phyloP scores from a whole-genome alignment of 1,284 basidiomycete genomes.

The Cutaneotrichosporon arboriforme region DNA sequence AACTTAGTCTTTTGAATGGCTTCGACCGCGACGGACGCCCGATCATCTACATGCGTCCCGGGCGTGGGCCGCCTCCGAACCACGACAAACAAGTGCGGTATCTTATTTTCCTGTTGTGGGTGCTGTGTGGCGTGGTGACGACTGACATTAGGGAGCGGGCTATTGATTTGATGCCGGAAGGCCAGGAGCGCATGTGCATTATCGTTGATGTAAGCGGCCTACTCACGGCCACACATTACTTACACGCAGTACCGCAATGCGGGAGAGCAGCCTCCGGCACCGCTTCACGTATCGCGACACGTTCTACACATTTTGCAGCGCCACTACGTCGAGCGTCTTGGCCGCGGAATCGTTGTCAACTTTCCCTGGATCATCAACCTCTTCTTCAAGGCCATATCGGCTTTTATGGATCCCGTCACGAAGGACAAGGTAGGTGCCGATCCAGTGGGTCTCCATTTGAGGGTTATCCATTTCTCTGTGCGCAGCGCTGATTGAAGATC shows the following conservation, averaged over 20 bases:
- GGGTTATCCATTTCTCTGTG: background rate
- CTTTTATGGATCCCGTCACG: constrained; percentile 83
- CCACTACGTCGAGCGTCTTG: constrained; percentile 79
- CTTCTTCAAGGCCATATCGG: constrained; percentile 78
- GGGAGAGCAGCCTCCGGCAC: constrained; percentile 71
- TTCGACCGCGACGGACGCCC: constrained; percentile 77
- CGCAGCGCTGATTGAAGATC: constrained; percentile 54
- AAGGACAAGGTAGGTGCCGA: constrained; percentile 65
- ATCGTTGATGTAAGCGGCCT: constrained; percentile 57
- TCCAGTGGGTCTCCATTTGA: background rate
- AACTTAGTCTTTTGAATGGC: constrained; percentile 64
- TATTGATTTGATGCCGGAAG: constrained; percentile 74
- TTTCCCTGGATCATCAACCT: constrained; percentile 70
- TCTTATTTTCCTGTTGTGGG: constrained; percentile 75
- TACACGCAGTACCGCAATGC: constrained; percentile 60
- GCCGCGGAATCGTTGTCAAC: constrained; percentile 78
- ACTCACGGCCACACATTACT: background rate
- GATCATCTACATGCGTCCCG: constrained; percentile 76
- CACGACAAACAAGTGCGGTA: constrained; percentile 70
- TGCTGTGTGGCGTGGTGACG: constrained; percentile 22
- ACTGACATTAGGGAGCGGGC: constrained; percentile 63
- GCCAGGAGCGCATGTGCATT: constrained; percentile 72
- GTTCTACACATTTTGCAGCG: constrained; percentile 79
- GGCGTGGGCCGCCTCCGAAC: constrained; percentile 70
- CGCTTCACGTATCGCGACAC: constrained; percentile 68